These are phyloP conservation scores for Plantago major DNA, from an alignment of 257 asterid genomes.

Conservation along the genomic window DNA sequence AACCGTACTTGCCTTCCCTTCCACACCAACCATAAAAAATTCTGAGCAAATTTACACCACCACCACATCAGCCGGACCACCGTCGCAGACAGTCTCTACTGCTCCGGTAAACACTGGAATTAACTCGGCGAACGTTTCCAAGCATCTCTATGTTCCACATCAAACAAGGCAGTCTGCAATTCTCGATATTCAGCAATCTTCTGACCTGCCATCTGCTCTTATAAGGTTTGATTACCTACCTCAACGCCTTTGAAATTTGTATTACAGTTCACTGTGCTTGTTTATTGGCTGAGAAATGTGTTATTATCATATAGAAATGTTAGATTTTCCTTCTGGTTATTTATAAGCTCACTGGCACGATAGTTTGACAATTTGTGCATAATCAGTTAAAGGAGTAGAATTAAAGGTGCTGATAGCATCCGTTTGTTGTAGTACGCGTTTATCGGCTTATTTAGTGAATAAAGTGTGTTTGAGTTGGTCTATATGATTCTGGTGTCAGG, in stretches of 20 bases:
- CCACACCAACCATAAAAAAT: slow-evolving; percentile 25
- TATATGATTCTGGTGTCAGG: neutral
- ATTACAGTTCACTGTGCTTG: too few relatives aligned
- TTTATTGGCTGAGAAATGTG: too few relatives aligned
- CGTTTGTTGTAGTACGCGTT: neutral
- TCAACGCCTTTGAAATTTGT: too few relatives aligned
- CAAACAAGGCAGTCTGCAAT: too few relatives aligned
- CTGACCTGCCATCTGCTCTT: too few relatives aligned
- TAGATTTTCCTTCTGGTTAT: slow-evolving; percentile 1
- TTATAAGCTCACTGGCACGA: neutral
- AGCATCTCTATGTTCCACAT: too few relatives aligned
- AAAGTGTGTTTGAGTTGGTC: neutral
- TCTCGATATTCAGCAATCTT: too few relatives aligned
- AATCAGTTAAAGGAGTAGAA: neutral
- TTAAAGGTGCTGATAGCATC: neutral
- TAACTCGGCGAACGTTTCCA: too few relatives aligned
- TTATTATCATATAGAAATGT: neutral
- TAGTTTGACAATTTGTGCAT: neutral
- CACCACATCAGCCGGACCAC: slow-evolving; percentile 20
- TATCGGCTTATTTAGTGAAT: neutral
- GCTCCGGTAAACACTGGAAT: neutral
- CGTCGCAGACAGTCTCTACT: slow-evolving; percentile 22
- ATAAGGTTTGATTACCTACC: too few relatives aligned
- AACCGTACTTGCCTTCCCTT: slow-evolving; percentile 20
- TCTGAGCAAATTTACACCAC: neutral